A percentile compares a stretch with the other conserved stretches of the same genome.
These are phyloP conservation scores for Hypoxylon sp. DNA, from an alignment of 2,329 filamentous ascomycete species.

Conservation along the genomic window DNA sequence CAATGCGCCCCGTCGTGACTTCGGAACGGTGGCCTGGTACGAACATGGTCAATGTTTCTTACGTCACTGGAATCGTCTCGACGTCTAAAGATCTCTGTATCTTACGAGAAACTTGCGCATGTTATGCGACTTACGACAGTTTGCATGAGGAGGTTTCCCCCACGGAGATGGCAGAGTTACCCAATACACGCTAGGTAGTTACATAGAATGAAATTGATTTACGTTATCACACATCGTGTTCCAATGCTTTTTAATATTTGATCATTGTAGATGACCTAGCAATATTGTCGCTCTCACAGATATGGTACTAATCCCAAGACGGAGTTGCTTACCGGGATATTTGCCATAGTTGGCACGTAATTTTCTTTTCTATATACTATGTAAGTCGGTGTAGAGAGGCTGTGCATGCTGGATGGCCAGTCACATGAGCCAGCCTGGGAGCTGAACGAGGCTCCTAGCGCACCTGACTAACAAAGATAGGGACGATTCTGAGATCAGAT, in stretches of 20 bases:
- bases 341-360: no score
- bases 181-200: slow-evolving; percentile 45
- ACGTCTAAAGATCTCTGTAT: no score
- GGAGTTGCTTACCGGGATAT: no score
- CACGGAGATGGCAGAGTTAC: slow-evolving; percentile 35
- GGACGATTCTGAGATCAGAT: slow-evolving; percentile 1
- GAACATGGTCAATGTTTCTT: no score
- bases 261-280: no score
- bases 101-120: no score
- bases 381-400: slow-evolving; percentile 16
- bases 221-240: slow-evolving; percentile 3
- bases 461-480: slow-evolving; percentile 10
- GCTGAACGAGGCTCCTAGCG: background rate
- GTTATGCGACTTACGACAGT: slow-evolving; percentile 10
- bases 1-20: background rate
- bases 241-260: no score
- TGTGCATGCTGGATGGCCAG: slow-evolving; percentile 17
- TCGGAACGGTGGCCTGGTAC: slow-evolving; percentile 9
- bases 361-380: no score
- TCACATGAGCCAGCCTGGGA: slow-evolving; percentile 17
- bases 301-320: no score
- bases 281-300: no score
- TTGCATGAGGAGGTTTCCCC: slow-evolving; percentile 16
- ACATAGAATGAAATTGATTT: slow-evolving; percentile 39
- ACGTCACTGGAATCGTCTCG: no score